These are phyloP conservation scores for Alternaria longipes DNA, from an alignment of 2,329 filamentous ascomycete species.

Conservation along the genomic window DNA sequence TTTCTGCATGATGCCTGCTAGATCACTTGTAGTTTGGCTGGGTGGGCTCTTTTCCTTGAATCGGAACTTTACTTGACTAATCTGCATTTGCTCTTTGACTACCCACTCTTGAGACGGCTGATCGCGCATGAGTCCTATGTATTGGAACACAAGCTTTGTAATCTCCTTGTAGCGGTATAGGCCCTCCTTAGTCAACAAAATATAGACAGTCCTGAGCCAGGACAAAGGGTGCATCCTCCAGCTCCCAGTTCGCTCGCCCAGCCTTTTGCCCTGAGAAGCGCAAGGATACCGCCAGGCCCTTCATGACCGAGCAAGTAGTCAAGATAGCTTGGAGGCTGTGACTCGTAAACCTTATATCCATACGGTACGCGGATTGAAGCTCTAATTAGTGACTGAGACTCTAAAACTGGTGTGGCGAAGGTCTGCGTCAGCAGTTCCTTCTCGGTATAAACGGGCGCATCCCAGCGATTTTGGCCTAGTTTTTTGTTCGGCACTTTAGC, in stretches of 20 bases:
- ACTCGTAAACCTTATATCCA: slow-evolving; percentile 80
- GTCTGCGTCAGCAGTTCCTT: slow-evolving; percentile 74
- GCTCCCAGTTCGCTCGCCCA: slow-evolving; percentile 87
- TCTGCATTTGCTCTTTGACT: slow-evolving; percentile 87
- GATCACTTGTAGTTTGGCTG: slow-evolving; percentile 85
- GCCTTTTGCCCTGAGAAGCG: slow-evolving; percentile 87
- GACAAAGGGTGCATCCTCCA: slow-evolving; percentile 78
- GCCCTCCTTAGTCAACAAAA: slow-evolving; percentile 85
- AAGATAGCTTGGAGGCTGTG: slow-evolving; percentile 84
- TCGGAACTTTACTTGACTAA: slow-evolving; percentile 93
- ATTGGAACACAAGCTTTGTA: slow-evolving; percentile 86
- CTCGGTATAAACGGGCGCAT: slow-evolving; percentile 67
- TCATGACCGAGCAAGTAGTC: slow-evolving; percentile 92
- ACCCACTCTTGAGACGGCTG: slow-evolving; percentile 89
- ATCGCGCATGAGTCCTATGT: slow-evolving; percentile 85
- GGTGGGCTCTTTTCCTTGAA: slow-evolving; percentile 94
- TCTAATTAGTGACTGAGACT: slow-evolving; percentile 71
- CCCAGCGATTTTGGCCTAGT: slow-evolving; percentile 73
- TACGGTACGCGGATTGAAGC: slow-evolving; percentile 84
- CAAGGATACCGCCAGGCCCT: slow-evolving; percentile 89
- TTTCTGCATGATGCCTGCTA: slow-evolving; percentile 90
- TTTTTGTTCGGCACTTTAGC: slow-evolving; percentile 83
- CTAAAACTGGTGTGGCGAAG: slow-evolving; percentile 92
- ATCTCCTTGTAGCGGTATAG: slow-evolving; percentile 84
- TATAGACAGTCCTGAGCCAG: slow-evolving; percentile 81